These are phyloP conservation scores for Claviceps sp. DNA, from an alignment of 2,329 filamentous ascomycete species.

Conservation along the genomic window DNA sequence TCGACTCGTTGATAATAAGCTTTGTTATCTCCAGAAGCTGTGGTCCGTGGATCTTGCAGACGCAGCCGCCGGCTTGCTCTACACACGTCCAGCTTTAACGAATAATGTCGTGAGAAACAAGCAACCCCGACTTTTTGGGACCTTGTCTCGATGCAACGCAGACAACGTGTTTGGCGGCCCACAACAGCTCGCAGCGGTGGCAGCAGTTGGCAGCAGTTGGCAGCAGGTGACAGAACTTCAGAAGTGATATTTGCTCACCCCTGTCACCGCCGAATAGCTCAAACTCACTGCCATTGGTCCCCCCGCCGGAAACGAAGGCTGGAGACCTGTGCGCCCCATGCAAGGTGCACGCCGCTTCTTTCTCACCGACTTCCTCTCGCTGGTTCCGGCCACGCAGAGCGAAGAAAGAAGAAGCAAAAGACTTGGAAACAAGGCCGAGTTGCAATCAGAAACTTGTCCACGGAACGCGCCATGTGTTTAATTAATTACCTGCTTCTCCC, in stretches of 20 bases:
- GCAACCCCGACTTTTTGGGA: neutral
- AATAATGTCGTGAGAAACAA: neutral
- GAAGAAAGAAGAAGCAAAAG: conserved; percentile 1
- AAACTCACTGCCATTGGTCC: conserved; percentile 8
- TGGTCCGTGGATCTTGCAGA: neutral
- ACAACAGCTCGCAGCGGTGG: conserved; percentile 3
- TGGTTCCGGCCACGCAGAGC: neutral
- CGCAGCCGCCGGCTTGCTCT: neutral
- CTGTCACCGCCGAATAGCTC: conserved; percentile 11
- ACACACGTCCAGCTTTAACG: neutral
- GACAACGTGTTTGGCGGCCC: conserved; percentile 6
- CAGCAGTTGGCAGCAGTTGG: neutral
- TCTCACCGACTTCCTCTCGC: conserved; percentile 5
- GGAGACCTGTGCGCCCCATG: conserved; percentile 1
- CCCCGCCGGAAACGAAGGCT: conserved; percentile 2
- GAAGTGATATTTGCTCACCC: neutral
- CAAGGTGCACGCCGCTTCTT: conserved; percentile 5
- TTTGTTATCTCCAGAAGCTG: neutral
- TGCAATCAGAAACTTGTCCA: neutral
- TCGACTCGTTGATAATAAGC: neutral
- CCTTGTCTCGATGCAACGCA: neutral
- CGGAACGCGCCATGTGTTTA: neutral
- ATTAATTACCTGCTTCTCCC: neutral
- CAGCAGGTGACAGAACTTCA: neutral
- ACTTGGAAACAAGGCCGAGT: neutral